Conservation (phyloP, 805 yeast genomes). For the Spathaspora boniae region DNA sequence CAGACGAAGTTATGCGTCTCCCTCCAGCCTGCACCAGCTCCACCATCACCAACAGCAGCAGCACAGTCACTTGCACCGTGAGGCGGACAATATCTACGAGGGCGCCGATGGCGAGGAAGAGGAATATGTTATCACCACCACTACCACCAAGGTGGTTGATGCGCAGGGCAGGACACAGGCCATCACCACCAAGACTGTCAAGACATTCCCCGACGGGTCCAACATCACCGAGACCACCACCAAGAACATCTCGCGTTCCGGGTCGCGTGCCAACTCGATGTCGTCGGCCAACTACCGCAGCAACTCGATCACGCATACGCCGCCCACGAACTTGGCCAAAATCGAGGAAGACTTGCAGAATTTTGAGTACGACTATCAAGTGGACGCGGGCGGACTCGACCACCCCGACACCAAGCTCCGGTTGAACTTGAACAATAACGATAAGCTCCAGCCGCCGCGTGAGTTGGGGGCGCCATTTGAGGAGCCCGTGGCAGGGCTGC, state of each 20-base stretch:
- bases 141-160: conserved; percentile 40
- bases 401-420: conserved; percentile 4
- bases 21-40: background rate
- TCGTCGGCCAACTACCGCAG: conserved; percentile 15
- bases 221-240: conserved; percentile 42
- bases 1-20: conserved; percentile 2
- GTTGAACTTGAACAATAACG: conserved; percentile 3
- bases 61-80: background rate
- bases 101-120: conserved; percentile 18
- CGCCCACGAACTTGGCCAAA: conserved; percentile 24
- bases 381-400: conserved; percentile 20
- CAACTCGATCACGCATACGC: conserved; percentile 19
- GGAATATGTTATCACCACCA: conserved; percentile 33
- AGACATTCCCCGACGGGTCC: conserved; percentile 39
- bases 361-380: conserved; percentile 39
- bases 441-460: background rate
- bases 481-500: background rate
- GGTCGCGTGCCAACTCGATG: conserved; percentile 31
- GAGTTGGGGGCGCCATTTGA: conserved; percentile 8
- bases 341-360: conserved; percentile 43
- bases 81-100: conserved; percentile 11
- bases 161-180: conserved; percentile 36
- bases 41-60: conserved; percentile 4
- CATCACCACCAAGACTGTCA: conserved; percentile 37
- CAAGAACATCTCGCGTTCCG: conserved; percentile 33